Evolutionary conservation across 352 stramenopile species (phyloP), one percentile per base, ranked within the genome.

Genomic region (Phytophthora melonis): DNA sequence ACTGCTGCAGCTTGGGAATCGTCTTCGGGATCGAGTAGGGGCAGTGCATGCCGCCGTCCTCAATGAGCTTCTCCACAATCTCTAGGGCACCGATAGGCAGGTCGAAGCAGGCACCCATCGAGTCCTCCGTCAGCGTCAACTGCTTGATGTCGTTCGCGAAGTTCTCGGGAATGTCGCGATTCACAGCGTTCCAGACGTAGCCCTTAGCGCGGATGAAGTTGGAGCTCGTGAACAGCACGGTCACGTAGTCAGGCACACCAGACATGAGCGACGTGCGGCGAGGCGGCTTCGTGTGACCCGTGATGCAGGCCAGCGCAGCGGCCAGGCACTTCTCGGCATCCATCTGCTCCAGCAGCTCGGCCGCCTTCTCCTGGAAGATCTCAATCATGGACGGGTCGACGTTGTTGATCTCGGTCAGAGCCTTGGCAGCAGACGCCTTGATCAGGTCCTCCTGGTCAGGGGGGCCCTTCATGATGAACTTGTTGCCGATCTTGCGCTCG

Each of bases 121-220:
- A 78, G 75, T 98, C 94, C 36, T 90, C 92, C 11, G 88, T 94
- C 32, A 98, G 74, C 58, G 91, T 95, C 80, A 98, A 83, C 77
- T 97, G 93, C 76, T 96, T 96, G 50, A 98, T 89, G 54, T 93
- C 79, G 16, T 90, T 88, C 18, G 90, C 80, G 23, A 90, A 75
- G 43, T 93, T 83, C 59, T 94, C 81, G 16, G 81, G 74, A 56
- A 98, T 88, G 58, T 96, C 87, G 52, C 92, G 89, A 74, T 97
- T 91, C 39, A 98, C 63, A 19, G 92, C 93, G 62, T 93, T 97
- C 94, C 94, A 98, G 10, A 98, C 93, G 77, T 98, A 98, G 52
- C 92, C 88, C 77, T 96, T 95, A 49, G 88, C 89, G 5, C 86
- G 84, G 60, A 98, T 97, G 27, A 80, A 66, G 70, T 93, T 96